Evolutionary conservation across 2,329 filamentous ascomycete species (phyloP), one percentile per base, ranked within the genome.

Genomic region (Penicillium sp.): DNA sequence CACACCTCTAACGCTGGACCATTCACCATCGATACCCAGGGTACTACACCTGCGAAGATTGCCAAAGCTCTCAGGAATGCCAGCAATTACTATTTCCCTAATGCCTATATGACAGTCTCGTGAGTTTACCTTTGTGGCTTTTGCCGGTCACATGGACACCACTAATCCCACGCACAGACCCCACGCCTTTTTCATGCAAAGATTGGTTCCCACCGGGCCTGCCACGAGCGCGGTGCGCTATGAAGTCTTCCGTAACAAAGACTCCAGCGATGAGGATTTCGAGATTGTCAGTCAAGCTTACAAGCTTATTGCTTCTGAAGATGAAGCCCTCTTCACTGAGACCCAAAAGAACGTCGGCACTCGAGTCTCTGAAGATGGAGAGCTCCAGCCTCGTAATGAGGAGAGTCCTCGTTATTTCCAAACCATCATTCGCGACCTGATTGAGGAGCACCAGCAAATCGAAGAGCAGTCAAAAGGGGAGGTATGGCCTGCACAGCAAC

Each of bases 271-370:
- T 31, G 81, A 81, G 31, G 79, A 85, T 52, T 87, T 88, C 64
- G 71, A 79, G 5, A 64, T 76, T 44, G 82, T 87, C 68, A 80
- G 77, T 68, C 67, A 79, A 51, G 81, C 84, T 59, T 87, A 86
- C 76, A 85, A 85, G 72, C 80, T 81, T 34, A 80, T 87, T 70
- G 82, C 86, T 81, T 78, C 79, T 1, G 85, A 88, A 67, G 84
- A 87, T 73, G 86, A 87, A 63, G 75, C 80, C 16, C 79, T 87
- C n/a, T 87, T 83, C 71, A 72, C 77, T 54, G 75, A 76, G 4
- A 79, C 81, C 0, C 85, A 88, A 66, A 77, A 77, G 67, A 87
- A 86, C 66, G 75, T 88, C 57, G 81, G 82, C 67, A 75, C 78
- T 0, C 83, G 84, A 2, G 78, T 85, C 34, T 87, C 85, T 58